Evolutionary conservation across 2,329 filamentous ascomycete species (phyloP), one percentile per base, ranked within the genome.

Genomic region (Corinectria fuckeliana): DNA sequence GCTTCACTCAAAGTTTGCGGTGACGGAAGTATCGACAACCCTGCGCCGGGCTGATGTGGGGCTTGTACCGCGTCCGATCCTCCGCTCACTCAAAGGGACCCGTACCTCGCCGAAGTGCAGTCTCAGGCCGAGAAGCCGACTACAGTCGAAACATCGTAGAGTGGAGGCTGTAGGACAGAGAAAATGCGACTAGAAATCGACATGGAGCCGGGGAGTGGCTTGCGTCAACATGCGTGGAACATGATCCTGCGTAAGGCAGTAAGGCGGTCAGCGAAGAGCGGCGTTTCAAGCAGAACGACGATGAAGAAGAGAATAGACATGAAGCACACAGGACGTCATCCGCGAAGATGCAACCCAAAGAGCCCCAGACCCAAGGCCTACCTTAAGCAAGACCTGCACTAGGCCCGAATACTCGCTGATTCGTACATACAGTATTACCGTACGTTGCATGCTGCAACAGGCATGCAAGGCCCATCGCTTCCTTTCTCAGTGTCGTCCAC

Each of bases 401-500:
- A 41, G 32, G 38, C 23, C 52, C 39, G 32, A 47, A 56, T 23
- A 55, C 47, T 36, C 50, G 50, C 38, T 45, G 26, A 50, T 42
- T 53, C n/a, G 56, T 48, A 44, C 56, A 38, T n/a, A n/a, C n/a
- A n/a, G n/a, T n/a, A n/a, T n/a, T n/a, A n/a, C n/a, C n/a, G 38
- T 49, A 50, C 36, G 41, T 16, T 39, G 44, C 56, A 54, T 52
- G 44, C 49, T 53, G 50, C 56, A n/a, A 57, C 45, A 50, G 44
- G 45, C 50, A 59, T 59, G 56, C 50, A 59, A 54, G 56, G 50
- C 25, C 45, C 56, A 59, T 54, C 50, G 50, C 30, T 54, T 59
- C 56, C 28, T 21, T 42, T 50, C 45, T 38, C 38, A 54, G 56
- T 14, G 28, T 18, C 48, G n/a, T 21, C 42, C 49, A 45, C 42